Evolutionary conservation across 1,284 basidiomycete species (phyloP), one percentile per base, ranked within the genome.

Genomic region (Ceratobasidium sp.): DNA sequence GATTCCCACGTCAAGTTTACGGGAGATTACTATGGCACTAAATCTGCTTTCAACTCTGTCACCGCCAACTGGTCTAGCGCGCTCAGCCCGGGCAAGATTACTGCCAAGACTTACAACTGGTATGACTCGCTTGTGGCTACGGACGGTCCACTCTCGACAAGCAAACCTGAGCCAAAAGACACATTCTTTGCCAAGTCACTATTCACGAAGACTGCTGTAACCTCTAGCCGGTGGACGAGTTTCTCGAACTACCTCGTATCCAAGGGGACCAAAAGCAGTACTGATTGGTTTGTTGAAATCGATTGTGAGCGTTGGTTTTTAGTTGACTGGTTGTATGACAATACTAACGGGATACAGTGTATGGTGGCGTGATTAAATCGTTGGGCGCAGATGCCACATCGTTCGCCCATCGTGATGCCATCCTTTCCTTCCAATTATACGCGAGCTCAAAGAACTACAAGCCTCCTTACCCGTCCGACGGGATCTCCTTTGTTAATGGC

Each of bases 391-490:
- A 80, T 33, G 79, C 78, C 12, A 81, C 81, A 1, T 80, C 82
- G 5, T 84, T 84, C 75, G 80, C 80, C 0, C 80, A 82, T 71
- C 81, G 84, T n/a, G 80, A 82, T 73, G 81, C 79, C 15, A 82
- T 82, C 10, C 73, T 84, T n/a, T 80, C 77, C 12, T 83, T 82
- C 77, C 84, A 85, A 71, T 78, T 84, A 76, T 84, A 84, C 79
- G 84, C 83, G 13, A 68, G 49, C n/a, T 80, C 81, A 15, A 61
- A 81, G n/a, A 81, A 81, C 18, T 80, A 69, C 13, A 80, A 79
- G 46, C 83, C 84, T 61, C 81, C 84, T 44, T 84, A 83, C 79
- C 84, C 84, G 1, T 78, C 23, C 72, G 72, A 80, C 39, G 82
- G 77, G 33, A 81, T 83, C 49, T 78, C 83, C 12, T 80, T 84